Evolutionary conservation across 2,329 filamentous ascomycete genomes (phyloP).

Genomic region (Orbilia oligospora): DNA sequence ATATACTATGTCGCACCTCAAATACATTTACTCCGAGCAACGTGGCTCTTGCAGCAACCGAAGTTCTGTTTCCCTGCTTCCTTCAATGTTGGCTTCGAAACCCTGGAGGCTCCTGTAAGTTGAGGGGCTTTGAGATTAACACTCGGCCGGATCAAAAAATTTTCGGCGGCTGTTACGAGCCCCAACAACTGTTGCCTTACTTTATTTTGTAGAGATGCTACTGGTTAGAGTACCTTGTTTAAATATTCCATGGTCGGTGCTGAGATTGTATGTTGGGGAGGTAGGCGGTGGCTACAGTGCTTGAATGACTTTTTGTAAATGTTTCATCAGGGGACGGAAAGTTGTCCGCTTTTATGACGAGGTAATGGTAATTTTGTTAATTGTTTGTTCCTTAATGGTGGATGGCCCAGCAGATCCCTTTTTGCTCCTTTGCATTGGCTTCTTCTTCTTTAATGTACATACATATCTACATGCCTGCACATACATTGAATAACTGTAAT

Average conservation of each 20-base stretch:
- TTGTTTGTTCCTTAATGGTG: background rate
- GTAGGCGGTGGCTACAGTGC: background rate
- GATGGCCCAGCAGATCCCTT: conserved; percentile 1
- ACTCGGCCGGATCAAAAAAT: too few species aligned
- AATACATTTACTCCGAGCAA: conserved; percentile 32
- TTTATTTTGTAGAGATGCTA: background rate
- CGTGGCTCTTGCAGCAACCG: conserved; percentile 31
- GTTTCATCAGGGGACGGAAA: conserved; percentile 1
- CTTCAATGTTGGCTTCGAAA: conserved; percentile 23
- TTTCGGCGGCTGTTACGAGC: background rate
- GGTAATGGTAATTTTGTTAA: background rate
- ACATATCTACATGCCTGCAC: background rate
- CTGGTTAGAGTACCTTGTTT: conserved; percentile 1
- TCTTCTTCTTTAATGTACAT: background rate
- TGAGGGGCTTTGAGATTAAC: conserved; percentile 2
- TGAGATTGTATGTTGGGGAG: background rate
- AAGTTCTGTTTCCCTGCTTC: conserved; percentile 21
- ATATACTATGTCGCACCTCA: background rate
- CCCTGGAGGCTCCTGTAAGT: background rate
- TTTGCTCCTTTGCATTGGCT: too few species aligned
- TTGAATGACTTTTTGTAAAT: background rate
- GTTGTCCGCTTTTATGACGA: conserved; percentile 17
- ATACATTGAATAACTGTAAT: conserved; percentile 10
- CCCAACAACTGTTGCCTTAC: conserved; percentile 13
- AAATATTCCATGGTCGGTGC: background rate